Evolutionary conservation across 441 rosid genomes (phyloP).

Genomic region (Brassica hybrid): DNA sequence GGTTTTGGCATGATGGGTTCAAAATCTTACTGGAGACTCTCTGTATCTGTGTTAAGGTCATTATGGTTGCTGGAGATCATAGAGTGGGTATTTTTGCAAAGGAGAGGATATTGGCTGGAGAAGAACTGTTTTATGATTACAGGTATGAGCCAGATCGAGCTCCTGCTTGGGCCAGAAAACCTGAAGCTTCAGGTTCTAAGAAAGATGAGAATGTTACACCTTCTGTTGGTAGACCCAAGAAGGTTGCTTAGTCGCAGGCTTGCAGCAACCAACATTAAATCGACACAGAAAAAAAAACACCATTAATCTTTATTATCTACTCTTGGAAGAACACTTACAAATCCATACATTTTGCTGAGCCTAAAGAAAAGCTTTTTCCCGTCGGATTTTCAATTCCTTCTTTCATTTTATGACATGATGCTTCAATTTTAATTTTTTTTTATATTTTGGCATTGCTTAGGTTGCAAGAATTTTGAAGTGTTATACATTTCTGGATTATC

Average conservation of each 20-base stretch:
- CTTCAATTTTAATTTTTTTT: neutral
- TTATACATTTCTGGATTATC: constrained; percentile 8
- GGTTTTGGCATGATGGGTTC: neutral
- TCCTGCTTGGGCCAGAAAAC: constrained; percentile 98
- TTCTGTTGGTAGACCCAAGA: constrained; percentile 90
- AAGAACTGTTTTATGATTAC: constrained; percentile 94
- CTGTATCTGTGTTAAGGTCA: constrained; percentile 58
- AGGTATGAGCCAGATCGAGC: constrained; percentile 97
- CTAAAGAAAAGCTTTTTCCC: constrained; percentile 5
- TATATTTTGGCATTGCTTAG: neutral
- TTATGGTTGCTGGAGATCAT: constrained; percentile 99
- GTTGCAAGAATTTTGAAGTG: too few relatives aligned
- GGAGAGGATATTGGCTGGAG: constrained; percentile 87
- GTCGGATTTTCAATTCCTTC: neutral
- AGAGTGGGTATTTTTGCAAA: constrained; percentile 97
- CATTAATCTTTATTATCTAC: constrained; percentile 38
- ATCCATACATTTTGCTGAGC: constrained; percentile 25
- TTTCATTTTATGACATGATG: constrained; percentile 12
- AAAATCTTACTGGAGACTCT: constrained; percentile 22
- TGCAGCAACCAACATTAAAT: constrained; percentile 23
- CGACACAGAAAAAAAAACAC: neutral
- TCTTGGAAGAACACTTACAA: too few relatives aligned
- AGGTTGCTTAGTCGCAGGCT: constrained; percentile 68
- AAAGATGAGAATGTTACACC: constrained; percentile 79
- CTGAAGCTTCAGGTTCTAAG: constrained; percentile 85